Base-by-base conservation (phyloP, 1,284 basidiomycete species). In the Ceraceosorus guamensis region DNA sequence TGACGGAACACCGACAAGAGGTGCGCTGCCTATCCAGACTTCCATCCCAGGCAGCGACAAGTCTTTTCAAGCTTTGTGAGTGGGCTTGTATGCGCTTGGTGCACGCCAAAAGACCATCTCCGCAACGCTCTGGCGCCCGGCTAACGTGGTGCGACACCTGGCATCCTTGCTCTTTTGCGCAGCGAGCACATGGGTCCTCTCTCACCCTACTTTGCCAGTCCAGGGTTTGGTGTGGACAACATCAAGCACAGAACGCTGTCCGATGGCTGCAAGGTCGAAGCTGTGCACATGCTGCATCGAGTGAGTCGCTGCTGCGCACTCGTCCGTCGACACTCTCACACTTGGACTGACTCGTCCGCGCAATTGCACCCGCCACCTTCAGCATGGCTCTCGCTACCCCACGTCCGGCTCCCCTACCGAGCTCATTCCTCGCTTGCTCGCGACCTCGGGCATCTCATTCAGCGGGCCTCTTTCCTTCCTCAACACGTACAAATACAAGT, bases 211-310 rank as follows among this genome's bases (percentile, higher is more conserved):
- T 35, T 57, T 11, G 66, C 73, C 0, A 65, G 69, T 10, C 59
- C 60, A 11, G 69, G 64, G 4, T 71, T 66, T 55, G 66, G 65
- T 4, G 48, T 71, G 8, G 72, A 74, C 50, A 65, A 71, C 33
- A 58, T 62, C 16, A 63, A 56, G 46, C 68, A 69, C 51, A 57
- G 51, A 10, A n/a, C 37, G 46, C 33, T 66, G n/a, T 51, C 60
- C 0, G 30, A 50, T 4, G 10, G 48, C 1, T 76, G 73, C 60
- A 35, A 44, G n/a, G 54, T 75, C 44, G 55, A 60, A 31, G 65
- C 73, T 48, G 71, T 68, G 2, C 73, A 76, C 51, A 67, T 73
- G 43, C 59, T 76, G 5, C 67, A 71, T 41, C 69, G 72, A 13
- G 24, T 24, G 24, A 24, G 24, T 24, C 24, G 24, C 24, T 24